Evolutionary conservation across 345 rosid genomes (phyloP).

Genomic region (Stellera chamaejasme): DNA sequence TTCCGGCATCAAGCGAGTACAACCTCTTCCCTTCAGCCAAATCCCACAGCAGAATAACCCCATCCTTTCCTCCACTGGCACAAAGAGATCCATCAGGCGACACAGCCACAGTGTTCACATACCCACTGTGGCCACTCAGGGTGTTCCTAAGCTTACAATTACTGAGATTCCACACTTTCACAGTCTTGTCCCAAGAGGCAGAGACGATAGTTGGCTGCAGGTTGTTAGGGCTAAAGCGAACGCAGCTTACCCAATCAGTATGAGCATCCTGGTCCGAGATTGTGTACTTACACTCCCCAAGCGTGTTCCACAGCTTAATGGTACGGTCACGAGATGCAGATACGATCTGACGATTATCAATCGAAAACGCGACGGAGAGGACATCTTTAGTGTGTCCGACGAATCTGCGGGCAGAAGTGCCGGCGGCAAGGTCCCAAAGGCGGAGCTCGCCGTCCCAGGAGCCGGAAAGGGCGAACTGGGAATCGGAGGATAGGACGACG

Average conservation of each 20-base stretch:
- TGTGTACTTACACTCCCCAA: constrained; percentile 97
- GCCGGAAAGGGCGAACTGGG: constrained; percentile 95
- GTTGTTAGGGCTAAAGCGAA: constrained; percentile 79
- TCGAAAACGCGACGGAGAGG: constrained; percentile 89
- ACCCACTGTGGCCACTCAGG: constrained; percentile 68
- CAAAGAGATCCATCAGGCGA: constrained; percentile 95
- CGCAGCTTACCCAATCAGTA: constrained; percentile 91
- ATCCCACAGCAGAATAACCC: constrained; percentile 84
- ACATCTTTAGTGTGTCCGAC: constrained; percentile 97
- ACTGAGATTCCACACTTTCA: constrained; percentile 90
- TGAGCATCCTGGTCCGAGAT: constrained; percentile 86
- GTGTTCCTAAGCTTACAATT: constrained; percentile 84
- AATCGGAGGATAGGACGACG: constrained; percentile 91
- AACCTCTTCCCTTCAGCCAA: constrained; percentile 95
- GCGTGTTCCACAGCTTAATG: constrained; percentile 91
- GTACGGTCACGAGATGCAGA: constrained; percentile 96
- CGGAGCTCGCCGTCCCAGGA: constrained; percentile 99
- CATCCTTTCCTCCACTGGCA: constrained; percentile 97
- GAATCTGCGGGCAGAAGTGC: constrained; percentile 72
- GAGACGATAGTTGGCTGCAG: constrained; percentile 86
- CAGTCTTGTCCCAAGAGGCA: constrained; percentile 82
- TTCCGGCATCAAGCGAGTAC: constrained; percentile 74
- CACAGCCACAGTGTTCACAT: constrained; percentile 86
- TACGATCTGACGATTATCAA: constrained; percentile 95
- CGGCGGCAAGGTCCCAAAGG: constrained; percentile 87